Conservation (phyloP, 2,329 filamentous ascomycete genomes). For the Paracamarosporium sp. region DNA sequence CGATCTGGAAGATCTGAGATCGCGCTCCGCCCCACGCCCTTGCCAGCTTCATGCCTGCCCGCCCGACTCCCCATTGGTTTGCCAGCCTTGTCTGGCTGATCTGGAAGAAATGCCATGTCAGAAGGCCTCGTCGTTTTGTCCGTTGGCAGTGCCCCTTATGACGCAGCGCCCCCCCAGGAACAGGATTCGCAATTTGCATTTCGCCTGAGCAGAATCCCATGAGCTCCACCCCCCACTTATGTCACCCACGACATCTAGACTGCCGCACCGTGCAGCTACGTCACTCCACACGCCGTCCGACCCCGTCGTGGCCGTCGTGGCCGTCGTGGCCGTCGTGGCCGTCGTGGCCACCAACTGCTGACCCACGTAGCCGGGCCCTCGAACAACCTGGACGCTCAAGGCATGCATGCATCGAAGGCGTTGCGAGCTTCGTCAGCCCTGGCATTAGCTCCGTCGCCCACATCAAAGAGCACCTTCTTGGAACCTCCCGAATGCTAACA, state of each 20-base stretch:
- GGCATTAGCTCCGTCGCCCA: too few relatives aligned
- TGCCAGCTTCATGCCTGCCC: conserved; percentile 1
- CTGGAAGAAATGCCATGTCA: neutral
- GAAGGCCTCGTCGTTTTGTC: neutral
- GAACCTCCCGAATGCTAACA: neutral
- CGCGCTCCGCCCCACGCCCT: neutral
- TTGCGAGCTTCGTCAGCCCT: neutral
- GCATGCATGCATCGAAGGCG: neutral
- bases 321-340: neutral
- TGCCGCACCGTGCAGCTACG: neutral
- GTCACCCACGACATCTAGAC: neutral
- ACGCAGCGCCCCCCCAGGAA: neutral
- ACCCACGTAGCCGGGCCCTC: too few relatives aligned
- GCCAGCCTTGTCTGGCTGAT: neutral
- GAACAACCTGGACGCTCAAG: too few relatives aligned
- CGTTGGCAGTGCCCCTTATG: neutral
- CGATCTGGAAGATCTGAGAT: conserved; percentile 7
- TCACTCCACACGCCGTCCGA: neutral
- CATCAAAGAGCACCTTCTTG: neutral
- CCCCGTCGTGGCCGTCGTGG: neutral
- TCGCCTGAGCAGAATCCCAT: neutral
- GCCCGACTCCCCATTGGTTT: neutral
- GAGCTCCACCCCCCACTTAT: neutral
- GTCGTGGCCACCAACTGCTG: too few relatives aligned
- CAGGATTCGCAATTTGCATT: neutral